Evolutionary conservation across 1,284 basidiomycete species (phyloP), one percentile per base, ranked within the genome.

Genomic region (Leccinum fallax): DNA sequence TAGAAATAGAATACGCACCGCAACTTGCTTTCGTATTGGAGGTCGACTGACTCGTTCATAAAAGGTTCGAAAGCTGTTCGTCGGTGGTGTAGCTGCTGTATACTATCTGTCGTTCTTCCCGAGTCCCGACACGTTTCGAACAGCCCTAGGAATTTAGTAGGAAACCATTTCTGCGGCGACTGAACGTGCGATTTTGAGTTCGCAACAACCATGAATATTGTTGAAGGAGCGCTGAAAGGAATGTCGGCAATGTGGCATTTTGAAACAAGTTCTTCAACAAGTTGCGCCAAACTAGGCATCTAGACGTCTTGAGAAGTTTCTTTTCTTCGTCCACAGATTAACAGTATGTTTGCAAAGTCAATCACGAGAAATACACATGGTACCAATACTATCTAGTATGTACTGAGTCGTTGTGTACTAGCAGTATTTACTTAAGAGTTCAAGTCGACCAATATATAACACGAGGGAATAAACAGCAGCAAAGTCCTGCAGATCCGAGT

Each of bases 11-110:
- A 56, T 21, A 66, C 81, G 51, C 56, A 81, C 81, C 32, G 77
- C 58, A 8, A 82, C 67, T 59, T 82, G 82, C 16, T 72, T 76
- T 34, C 76, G 61, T 65, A 80, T 71, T n/a, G 67, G 66, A n/a
- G 80, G 77, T 21, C 71, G 65, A 58, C 71, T 66, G 53, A 83
- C 67, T 3, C 69, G 69, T 19, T 79, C 77, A 26, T 67, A 66
- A 59, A 81, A 81, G 2, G 78, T 71, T 36, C 67, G 71, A 15
- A 76, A 60, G 4, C 59, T 57, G 40, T 59, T 70, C 19, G 65
- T 59, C 9, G 65, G 66, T 68, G 28, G 28, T 28, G 8, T 8
- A 28, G 9, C 77, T 5, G 60, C 10, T 6, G 48, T 28, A 28
- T 28, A 28, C 7, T 13, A 8, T 57, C 58, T 34, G 30, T 10